Evolutionary conservation across 192 early-diverging fungal species (phyloP), one percentile per base, ranked within the genome.

Genomic region (Obelidium mucronatum): DNA sequence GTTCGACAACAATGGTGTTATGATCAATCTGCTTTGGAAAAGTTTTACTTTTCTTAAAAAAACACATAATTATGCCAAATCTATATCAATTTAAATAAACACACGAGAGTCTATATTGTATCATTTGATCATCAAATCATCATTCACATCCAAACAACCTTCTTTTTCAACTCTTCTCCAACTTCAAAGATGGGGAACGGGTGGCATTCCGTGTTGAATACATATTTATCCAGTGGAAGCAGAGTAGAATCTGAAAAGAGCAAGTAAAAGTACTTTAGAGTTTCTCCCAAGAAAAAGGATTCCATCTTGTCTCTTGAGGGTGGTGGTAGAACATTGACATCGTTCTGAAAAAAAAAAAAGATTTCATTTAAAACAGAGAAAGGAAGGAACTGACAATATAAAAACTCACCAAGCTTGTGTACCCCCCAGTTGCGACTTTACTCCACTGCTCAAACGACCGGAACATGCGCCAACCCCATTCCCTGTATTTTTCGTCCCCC

Each of bases 141-240:
- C 28, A 19, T 55, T 62, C 53, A n/a, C 61, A 75, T 75, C 63
- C 61, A 67, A 8, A 34, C 3, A n/a, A 75, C 54, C 40, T 77
- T 55, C 37, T 71, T 67, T 40, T 34, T 37, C 35, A 73, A 37
- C 36, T 78, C 69, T 28, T 59, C 56, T 58, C 52, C n/a, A 30
- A 76, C 42, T 8, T 86, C 67, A 82, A 85, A 78, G 2, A 92
- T 86, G 19, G 91, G 94, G 34, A 94, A 84, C 37, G 96, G 94
- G 85, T 98, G 96, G 0, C 94, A 95, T 77, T 98, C 96, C 4
- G 96, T 98, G 83, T 98, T 98, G 75, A 96, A 94, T 15, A 96
- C 92, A 78, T 93, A 96, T 60, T 93, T 85, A 72, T 94, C 93
- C 17, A 98, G 82, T 22, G 94, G 91, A 15, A 90, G 60, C 55